Conservation (phyloP, 306 rosid genomes). For the Abrus precatorius region DNA sequence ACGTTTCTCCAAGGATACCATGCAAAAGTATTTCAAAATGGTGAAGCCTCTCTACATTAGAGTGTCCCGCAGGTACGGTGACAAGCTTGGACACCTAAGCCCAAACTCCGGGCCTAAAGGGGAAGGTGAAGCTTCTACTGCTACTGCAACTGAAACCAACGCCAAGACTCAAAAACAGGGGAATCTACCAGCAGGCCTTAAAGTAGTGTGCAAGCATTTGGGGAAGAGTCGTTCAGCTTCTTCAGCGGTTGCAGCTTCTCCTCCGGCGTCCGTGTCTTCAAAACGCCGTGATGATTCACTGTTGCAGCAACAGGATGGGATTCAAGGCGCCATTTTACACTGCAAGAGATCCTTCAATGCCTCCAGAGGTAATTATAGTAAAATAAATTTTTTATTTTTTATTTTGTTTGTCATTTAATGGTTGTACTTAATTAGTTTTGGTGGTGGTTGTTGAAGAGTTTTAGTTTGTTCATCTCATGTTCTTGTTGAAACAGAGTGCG, state of each 20-base stretch:
- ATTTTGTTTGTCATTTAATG: neutral
- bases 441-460: neutral
- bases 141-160: constrained; percentile 41
- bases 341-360: constrained; percentile 97
- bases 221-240: constrained; percentile 98
- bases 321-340: constrained; percentile 95
- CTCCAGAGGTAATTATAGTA: constrained; percentile 61
- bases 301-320: constrained; percentile 93
- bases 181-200: constrained; percentile 73
- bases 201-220: constrained; percentile 88
- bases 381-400: no score
- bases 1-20: constrained; percentile 81
- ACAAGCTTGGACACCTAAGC: constrained; percentile 63
- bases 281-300: constrained; percentile 88
- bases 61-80: constrained; percentile 82
- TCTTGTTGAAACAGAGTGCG: constrained; percentile 58
- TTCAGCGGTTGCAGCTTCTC: constrained; percentile 78
- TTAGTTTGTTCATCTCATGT: neutral
- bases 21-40: constrained; percentile 85
- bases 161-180: constrained; percentile 60
- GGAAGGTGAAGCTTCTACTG: constrained; percentile 20
- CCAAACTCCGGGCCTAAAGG: neutral
- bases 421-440: neutral
- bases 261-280: constrained; percentile 56
- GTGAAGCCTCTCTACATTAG: constrained; percentile 90